Percentiles rank a stretch among this genome's conserved stretches.
Evolutionary conservation across 2,329 filamentous ascomycete species (phyloP).

Genomic region (Aspergillus calidoustus): DNA sequence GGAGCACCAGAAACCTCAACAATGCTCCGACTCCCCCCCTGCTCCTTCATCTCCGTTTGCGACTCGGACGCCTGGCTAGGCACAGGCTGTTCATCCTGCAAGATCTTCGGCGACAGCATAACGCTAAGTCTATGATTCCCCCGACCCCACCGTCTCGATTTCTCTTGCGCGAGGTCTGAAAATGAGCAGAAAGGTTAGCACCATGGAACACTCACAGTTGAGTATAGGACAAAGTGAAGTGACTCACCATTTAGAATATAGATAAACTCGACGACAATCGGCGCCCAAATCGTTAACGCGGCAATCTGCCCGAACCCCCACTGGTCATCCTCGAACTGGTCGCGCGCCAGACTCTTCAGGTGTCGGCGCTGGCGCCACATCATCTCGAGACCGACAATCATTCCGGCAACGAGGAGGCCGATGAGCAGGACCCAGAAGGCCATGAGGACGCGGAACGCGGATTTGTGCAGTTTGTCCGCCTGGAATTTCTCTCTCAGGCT

Average conservation of each 20-base stretch:
- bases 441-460: background rate
- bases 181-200: background rate
- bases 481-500: slow-evolving; percentile 6
- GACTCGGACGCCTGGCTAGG: background rate
- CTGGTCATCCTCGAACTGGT: slow-evolving; percentile 7
- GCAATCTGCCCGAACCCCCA: background rate
- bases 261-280: background rate
- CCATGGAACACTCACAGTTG: background rate
- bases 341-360: slow-evolving; percentile 8
- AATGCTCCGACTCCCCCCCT: background rate
- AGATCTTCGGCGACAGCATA: background rate
- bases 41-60: background rate
- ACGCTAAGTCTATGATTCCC: background rate
- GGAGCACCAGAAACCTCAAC: background rate
- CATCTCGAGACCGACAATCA: slow-evolving; percentile 13
- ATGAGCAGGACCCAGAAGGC: slow-evolving; percentile 10
- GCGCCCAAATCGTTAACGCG: background rate
- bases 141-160: background rate
- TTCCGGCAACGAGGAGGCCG: slow-evolving; percentile 1
- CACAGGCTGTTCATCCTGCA: background rate
- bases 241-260: background rate
- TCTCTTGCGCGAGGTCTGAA: background rate
- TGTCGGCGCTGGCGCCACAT: slow-evolving; percentile 16
- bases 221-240: background rate
- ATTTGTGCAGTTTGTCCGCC: background rate